Base-by-base conservation (phyloP, 148 eudicot genomes). In the Persicaria maculosa region DNA sequence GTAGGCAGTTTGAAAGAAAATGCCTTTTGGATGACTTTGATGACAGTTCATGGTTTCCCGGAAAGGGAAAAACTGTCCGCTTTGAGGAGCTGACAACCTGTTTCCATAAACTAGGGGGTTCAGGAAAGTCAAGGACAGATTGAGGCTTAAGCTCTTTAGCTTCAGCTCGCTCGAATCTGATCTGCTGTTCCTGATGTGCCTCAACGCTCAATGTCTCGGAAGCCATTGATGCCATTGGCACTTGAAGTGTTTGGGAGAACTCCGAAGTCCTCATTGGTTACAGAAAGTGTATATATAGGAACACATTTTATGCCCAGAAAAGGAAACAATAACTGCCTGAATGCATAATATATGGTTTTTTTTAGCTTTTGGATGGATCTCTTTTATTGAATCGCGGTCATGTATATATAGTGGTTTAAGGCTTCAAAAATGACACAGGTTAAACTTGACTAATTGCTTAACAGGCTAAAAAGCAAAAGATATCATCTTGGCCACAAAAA, bases 51-150 rank as follows among this genome's bases (percentile, higher is more conserved):
- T 8, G 8, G 4, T 74, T 65, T 12, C 55, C 44, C 43, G 62
- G 15, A 19, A 17, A 62, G 47, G 83, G 80, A 17, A 70, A 75
- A 64, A 81, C 71, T 7, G 78, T 72, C 14, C 65, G 71, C 67
- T 70, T 84, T 20, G 82, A 69, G 14, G 84, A 59, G 71, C 68
- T 76, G 46, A 54, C 50, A 47, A 86, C 59, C 47, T 87, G 77
- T 1, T 61, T 73, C 17, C 78, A 74, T n/a, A 80, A 44, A 17
- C 75, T 50, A 36, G 88, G 90, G 14, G 86, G 90, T 20, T 84
- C 79, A 58, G 86, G 83, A 52, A 83, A 79, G 72, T 72, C 80
- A 15, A 87, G 79, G 17, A 71, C 73, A 71, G 73, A 71, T 71
- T 17, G 54, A 71, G 36, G 53, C 52, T n/a, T 71, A 9, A 46